Percentiles rank a stretch among this genome's conserved stretches.
Conservation (phyloP, 495 filamentous ascomycete genomes). For the Ramalina peruviana region DNA sequence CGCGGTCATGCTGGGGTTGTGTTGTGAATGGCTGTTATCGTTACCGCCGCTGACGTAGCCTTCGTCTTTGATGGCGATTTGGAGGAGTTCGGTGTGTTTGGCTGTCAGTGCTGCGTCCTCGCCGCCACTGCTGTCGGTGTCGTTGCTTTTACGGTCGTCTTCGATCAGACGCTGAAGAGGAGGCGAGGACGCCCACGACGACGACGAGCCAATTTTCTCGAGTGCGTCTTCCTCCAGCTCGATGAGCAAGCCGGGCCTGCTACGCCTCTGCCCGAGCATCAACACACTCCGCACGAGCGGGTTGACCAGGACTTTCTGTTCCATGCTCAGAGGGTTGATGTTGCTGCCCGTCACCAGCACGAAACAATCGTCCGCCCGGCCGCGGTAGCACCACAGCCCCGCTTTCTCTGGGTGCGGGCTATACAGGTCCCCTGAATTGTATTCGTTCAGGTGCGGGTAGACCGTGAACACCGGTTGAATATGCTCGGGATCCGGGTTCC, state of each 20-base stretch:
- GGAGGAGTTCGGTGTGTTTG: no score
- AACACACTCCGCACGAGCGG: slow-evolving; percentile 17
- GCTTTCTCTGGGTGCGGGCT: slow-evolving; percentile 19
- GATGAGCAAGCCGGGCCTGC: slow-evolving; percentile 23
- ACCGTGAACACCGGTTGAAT: slow-evolving; percentile 37
- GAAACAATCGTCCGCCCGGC: slow-evolving; percentile 27
- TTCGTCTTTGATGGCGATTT: no score
- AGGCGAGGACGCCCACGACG: no score
- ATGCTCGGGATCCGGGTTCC: slow-evolving; percentile 24
- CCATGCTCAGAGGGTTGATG: slow-evolving; percentile 27
- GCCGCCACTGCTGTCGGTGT: background rate
- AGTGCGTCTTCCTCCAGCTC: slow-evolving; percentile 10
- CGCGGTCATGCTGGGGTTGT: no score
- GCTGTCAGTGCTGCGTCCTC: background rate
- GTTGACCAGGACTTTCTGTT: slow-evolving; percentile 19
- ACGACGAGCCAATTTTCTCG: no score
- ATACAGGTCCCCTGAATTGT: slow-evolving; percentile 41
- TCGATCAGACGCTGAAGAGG: no score
- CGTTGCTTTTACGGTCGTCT: background rate
- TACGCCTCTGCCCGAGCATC: slow-evolving; percentile 21
- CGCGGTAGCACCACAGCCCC: slow-evolving; percentile 19
- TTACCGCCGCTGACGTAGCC: no score
- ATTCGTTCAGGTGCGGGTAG: slow-evolving; percentile 39
- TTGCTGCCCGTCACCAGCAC: slow-evolving; percentile 30
- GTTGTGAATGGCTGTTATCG: no score